Evolutionary conservation across 306 rosid genomes (phyloP).

Genomic region (Medicago lupulina): DNA sequence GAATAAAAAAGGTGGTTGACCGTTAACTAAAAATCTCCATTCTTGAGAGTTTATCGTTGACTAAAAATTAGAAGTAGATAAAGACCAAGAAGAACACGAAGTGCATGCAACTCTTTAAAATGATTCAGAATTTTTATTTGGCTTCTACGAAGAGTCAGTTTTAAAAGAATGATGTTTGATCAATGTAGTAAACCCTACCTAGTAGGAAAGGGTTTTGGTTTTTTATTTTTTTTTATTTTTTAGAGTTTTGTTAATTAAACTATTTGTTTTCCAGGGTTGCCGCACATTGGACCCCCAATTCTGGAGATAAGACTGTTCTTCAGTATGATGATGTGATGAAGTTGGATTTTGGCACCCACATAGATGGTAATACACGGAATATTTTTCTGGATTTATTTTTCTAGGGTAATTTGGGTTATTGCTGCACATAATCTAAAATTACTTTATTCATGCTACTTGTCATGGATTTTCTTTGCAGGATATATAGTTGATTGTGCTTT

Average conservation of each 20-base stretch:
- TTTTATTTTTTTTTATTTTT: not conserved
- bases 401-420: conserved; percentile 25
- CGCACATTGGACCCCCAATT: conserved; percentile 98
- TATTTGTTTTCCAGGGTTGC: conserved; percentile 74
- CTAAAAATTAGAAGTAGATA: conserved; percentile 18
- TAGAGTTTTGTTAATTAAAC: conserved; percentile 25
- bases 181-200: not conserved
- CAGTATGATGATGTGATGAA: conserved; percentile 97
- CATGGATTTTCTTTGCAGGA: conserved; percentile 58
- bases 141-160: not conserved
- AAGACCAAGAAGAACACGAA: not conserved
- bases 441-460: conserved; percentile 26
- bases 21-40: not conserved
- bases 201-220: not conserved
- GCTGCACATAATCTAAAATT: conserved; percentile 22
- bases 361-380: conserved; percentile 70
- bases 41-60: not conserved
- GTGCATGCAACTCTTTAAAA: conserved; percentile 12
- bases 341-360: conserved; percentile 95
- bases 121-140: not conserved
- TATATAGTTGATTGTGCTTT: conserved; percentile 91
- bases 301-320: conserved; percentile 93
- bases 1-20: not conserved
- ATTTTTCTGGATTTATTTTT: not conserved
- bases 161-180: not conserved